These are phyloP conservation scores for Dunaliella sp. DNA, from an alignment of 139 green algal genomes.

Conservation along the genomic window DNA sequence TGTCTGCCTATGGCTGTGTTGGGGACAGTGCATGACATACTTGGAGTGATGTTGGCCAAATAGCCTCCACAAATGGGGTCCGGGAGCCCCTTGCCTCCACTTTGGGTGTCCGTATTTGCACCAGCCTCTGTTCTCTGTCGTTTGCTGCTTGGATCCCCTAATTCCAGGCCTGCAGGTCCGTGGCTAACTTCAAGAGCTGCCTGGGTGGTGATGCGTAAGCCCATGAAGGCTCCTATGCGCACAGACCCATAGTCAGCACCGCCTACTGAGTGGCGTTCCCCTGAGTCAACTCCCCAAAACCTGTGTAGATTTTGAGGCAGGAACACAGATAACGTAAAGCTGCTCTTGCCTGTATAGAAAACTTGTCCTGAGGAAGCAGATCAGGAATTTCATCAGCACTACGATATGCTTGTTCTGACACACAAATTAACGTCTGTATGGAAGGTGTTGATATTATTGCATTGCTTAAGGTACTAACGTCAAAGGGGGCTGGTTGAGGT, in stretches of 20 bases:
- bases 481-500: too few species aligned
- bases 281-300: conserved; percentile 86
- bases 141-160: background rate
- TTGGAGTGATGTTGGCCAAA: conserved; percentile 60
- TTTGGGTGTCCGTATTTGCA: too few species aligned
- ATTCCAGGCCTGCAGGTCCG: background rate
- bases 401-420: too few species aligned
- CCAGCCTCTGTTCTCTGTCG: background rate
- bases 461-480: too few species aligned
- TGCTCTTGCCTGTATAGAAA: too few species aligned
- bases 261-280: conserved; percentile 77
- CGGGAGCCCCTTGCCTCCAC: background rate
- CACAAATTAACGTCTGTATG: too few species aligned
- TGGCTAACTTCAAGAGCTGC: background rate
- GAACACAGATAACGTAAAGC: too few species aligned
- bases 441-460: too few species aligned
- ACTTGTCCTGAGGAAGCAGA: too few species aligned
- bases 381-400: too few species aligned
- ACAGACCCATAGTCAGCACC: conserved; percentile 85
- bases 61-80: conserved; percentile 31
- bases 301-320: background rate
- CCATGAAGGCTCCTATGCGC: conserved; percentile 86
- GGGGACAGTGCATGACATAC: too few species aligned
- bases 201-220: conserved; percentile 13
- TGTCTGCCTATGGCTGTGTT: too few species aligned